Evolutionary conservation across 495 filamentous ascomycete genomes (phyloP).

Genomic region (Neurospora sp.): DNA sequence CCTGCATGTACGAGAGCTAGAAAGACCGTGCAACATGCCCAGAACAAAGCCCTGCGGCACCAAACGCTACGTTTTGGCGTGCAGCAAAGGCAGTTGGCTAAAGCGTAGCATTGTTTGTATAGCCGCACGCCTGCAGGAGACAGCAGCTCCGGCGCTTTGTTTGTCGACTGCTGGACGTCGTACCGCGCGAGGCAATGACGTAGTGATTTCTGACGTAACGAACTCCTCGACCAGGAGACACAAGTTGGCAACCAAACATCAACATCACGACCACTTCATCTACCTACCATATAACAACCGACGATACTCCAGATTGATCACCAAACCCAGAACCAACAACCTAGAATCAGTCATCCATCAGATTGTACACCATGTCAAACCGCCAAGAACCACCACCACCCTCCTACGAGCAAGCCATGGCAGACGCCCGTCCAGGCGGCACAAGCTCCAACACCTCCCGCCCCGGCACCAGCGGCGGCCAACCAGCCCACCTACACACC

Average conservation of each 20-base stretch:
- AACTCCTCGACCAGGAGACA: background rate
- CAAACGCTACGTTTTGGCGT: no score
- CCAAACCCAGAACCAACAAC: background rate
- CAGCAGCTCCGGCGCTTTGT: background rate
- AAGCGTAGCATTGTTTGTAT: background rate
- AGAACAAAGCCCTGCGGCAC: background rate
- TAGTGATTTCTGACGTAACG: background rate
- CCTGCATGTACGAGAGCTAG: accelerated
- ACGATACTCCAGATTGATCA: background rate
- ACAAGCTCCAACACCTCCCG: background rate
- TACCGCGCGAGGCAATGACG: background rate
- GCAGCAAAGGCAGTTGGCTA: no score
- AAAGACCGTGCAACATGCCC: background rate
- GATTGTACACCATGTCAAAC: slow-evolving; percentile 1
- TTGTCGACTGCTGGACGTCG: background rate
- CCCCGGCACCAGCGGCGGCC: background rate
- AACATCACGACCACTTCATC: background rate
- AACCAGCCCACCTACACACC: background rate
- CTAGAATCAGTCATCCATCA: background rate
- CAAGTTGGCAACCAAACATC: background rate
- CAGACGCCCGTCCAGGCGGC: background rate
- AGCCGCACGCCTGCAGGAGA: background rate
- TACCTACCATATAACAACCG: background rate
- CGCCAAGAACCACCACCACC: slow-evolving; percentile 7
- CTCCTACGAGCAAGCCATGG: slow-evolving; percentile 11